These are phyloP conservation scores for Moringa oleifera DNA, from an alignment of 345 rosid genomes.

Conservation along the genomic window DNA sequence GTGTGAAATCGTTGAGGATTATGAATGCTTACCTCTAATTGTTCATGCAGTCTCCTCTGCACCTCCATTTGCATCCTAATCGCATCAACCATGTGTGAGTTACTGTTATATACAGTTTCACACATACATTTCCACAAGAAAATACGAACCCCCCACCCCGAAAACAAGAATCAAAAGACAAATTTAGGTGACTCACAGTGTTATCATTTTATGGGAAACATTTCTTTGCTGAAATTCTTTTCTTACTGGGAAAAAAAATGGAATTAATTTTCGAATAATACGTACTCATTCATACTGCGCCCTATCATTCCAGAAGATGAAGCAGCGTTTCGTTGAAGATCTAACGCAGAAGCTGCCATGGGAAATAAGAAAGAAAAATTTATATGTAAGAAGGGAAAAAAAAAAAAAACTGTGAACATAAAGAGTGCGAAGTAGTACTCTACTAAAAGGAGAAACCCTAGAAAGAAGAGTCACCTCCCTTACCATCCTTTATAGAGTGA, in stretches of 20 bases:
- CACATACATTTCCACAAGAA: constrained; percentile 26
- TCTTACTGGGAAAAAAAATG: too few relatives aligned
- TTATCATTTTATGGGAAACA: not conserved
- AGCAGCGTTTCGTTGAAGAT: constrained; percentile 77
- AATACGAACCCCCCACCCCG: constrained; percentile 5
- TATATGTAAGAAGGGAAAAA: not conserved
- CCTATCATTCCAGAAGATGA: constrained; percentile 90
- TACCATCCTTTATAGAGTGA: constrained; percentile 92
- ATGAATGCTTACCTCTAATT: constrained; percentile 63
- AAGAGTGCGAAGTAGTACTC: not conserved
- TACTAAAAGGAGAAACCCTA: constrained; percentile 25
- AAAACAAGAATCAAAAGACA: constrained; percentile 13
- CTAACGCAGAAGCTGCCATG: constrained; percentile 58
- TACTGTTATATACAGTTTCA: constrained; percentile 22
- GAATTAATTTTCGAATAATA: not conserved
- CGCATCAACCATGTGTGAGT: constrained; percentile 49
- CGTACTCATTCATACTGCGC: constrained; percentile 96
- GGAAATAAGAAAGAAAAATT: not conserved
- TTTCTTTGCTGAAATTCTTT: not conserved
- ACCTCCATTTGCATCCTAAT: constrained; percentile 99
- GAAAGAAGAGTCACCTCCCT: constrained; percentile 33
- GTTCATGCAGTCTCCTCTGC: constrained; percentile 96
- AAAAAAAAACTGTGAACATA: not conserved
- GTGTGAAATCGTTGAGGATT: not conserved
- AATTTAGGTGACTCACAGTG: too few relatives aligned